phyloP scores from a whole-genome alignment of 768 basidiomycete genomes.

The Naganishia randhawae region DNA sequence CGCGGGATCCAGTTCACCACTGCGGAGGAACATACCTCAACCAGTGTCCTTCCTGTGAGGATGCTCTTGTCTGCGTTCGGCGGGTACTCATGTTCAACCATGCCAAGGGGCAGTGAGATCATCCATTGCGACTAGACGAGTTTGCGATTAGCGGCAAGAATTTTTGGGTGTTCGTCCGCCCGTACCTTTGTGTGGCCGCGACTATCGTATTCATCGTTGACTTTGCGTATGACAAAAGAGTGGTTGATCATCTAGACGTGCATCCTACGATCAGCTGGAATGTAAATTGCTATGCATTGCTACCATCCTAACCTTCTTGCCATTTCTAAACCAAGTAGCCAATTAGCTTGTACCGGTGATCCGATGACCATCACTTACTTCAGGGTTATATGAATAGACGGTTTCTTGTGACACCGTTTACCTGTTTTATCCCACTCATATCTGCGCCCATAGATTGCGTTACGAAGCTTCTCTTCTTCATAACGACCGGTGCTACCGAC shows the following conservation, averaged over 20 bases:
- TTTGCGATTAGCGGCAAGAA: neutral
- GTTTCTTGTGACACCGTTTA: slow-evolving; percentile 5
- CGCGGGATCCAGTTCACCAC: slow-evolving; percentile 2
- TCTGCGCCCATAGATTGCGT: slow-evolving; percentile 14
- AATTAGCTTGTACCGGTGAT: neutral
- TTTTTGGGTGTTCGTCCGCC: no score
- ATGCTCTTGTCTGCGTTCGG: slow-evolving; percentile 12
- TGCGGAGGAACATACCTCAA: neutral
- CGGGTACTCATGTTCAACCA: neutral
- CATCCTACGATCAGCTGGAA: neutral
- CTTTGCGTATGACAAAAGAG: slow-evolving; percentile 17
- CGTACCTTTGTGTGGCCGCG: slow-evolving; percentile 13
- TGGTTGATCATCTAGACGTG: slow-evolving; percentile 19
- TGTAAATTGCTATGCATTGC: no score
- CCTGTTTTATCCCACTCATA: neutral
- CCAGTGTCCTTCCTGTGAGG: slow-evolving; percentile 8
- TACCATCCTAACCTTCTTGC: slow-evolving; percentile 4
- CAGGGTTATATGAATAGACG: slow-evolving; percentile 18
- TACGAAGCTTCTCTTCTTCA: slow-evolving; percentile 23
- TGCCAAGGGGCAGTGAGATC: neutral
- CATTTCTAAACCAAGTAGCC: slow-evolving; percentile 1
- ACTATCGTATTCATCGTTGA: slow-evolving; percentile 17
- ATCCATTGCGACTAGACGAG: slow-evolving; percentile 2
- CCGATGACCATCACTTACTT: slow-evolving; percentile 2
- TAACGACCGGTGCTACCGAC: neutral